Evolutionary conservation across 371 early-diverging fungal species (phyloP), one percentile per base, ranked within the genome.

Genomic region (Lichtheimia corymbifera): DNA sequence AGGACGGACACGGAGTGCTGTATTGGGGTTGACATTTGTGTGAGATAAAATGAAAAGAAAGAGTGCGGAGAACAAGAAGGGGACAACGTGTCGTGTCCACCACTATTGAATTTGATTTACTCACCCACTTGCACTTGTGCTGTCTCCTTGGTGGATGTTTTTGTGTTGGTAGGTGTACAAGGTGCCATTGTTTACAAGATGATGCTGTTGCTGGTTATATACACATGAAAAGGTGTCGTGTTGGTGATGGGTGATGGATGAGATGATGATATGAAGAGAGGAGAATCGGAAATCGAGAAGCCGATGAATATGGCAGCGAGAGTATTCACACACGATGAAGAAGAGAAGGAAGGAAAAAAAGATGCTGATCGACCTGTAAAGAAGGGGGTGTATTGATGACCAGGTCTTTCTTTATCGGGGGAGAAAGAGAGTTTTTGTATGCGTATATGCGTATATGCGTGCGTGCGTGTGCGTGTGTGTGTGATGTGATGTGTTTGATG

Each of bases 1-100:
- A 40, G 85, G 85, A 62, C 85, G 72, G 52, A 85, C 79, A 58
- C 85, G 79, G 20, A 85, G 73, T n/a, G 83, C 85, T 84, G 49
- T 47, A 55, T 27, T 53, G n/a, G n/a, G 35, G 11, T 35, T 35
- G 35, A 35, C 35, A 35, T 35, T 5, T 35, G 35, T 9, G 35
- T 2, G 22, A 22, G 22, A 22, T 1, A 22, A 22, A 30, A 50
- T 27, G 17, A 55, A 47, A 27, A 53, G 18, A 41, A 57, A 11
- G 20, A 22, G 18, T n/a, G 24, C n/a, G 22, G 27, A 59, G 17
- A 44, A 53, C n/a, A n/a, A n/a, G n/a, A n/a, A n/a, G n/a, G 18
- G 58, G 14, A 15, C 25, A 53, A 20, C 49, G 20, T 58, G 28
- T 4, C 4, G 9, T 44, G 12, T 44, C 18, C 14, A 2, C 44